Evolutionary conservation across 2,329 filamentous ascomycete species (phyloP), one percentile per base, ranked within the genome.

Genomic region (Phoma sp.): DNA sequence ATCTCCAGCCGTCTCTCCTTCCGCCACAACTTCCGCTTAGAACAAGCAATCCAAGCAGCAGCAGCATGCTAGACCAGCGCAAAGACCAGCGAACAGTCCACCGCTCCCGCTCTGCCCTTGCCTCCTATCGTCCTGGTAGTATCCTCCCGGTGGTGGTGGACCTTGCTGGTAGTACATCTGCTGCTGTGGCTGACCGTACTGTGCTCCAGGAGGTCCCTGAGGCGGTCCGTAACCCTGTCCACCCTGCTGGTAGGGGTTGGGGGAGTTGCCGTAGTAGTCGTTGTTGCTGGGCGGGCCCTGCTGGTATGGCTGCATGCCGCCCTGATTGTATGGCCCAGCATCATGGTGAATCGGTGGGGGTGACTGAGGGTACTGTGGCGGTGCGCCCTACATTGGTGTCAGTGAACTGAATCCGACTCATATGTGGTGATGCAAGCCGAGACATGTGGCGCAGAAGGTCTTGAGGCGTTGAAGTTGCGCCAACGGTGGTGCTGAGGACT

Each of bases 11-110:
- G 22, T 6, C 29, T 25, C 7, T 45, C 33, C 25, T 10, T 45
- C 31, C 39, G 36, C 24, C 29, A 44, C 13, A 36, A 7, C 25
- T 22, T 22, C 21, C 36, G 27, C 51, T 63, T 78, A 81, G 61
- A 82, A 81, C 65, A 82, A 65, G 57, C 79, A 75, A 60, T 82
- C 80, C 71, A 82, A 74, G 73, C 80, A 82, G 63, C 80, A 82
- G 62, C 81, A 82, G 63, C 80, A 81, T 33, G 81, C 80, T 68
- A 81, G 58, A 50, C 72, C 74, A 9, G 75, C 80, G 56, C 80
- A 67, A 38, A 80, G 60, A 15, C 74, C 80, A 3, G 76, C 76
- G 33, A 78, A 72, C 31, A 80, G 66, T 2, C 80, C 80, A 4
- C 70, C 73, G 22, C 64, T 54, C n/a, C 51, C 69, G 15, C 68